These are phyloP conservation scores for Corinectria fuckeliana DNA, from an alignment of 2,329 filamentous ascomycete genomes.

Conservation along the genomic window DNA sequence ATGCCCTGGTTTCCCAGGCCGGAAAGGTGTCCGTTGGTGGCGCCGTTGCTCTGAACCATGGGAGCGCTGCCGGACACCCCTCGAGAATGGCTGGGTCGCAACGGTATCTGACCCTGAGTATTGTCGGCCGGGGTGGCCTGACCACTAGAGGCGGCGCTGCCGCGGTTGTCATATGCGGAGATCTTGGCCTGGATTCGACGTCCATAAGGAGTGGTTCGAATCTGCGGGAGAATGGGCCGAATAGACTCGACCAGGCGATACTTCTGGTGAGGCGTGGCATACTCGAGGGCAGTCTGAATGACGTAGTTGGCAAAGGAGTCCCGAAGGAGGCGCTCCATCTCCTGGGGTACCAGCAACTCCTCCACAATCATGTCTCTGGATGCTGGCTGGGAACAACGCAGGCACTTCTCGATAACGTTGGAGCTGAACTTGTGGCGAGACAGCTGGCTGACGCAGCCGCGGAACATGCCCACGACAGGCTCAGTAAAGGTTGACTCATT, in stretches of 20 bases:
- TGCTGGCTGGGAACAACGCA: constrained; percentile 79
- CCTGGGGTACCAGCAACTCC: constrained; percentile 75
- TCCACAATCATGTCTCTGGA: constrained; percentile 83
- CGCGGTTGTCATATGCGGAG: constrained; percentile 61
- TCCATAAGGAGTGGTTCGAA: constrained; percentile 91
- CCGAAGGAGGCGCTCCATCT: constrained; percentile 87
- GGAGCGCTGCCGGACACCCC: constrained; percentile 49
- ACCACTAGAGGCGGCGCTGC: constrained; percentile 51
- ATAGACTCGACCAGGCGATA: constrained; percentile 81
- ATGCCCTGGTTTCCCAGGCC: constrained; percentile 29
- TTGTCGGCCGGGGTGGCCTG: constrained; percentile 60
- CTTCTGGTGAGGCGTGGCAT: constrained; percentile 76
- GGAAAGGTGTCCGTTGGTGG: constrained; percentile 33
- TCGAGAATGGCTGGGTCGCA: constrained; percentile 54
- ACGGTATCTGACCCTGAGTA: constrained; percentile 60
- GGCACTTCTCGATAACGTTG: constrained; percentile 96
- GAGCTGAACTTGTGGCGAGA: constrained; percentile 99
- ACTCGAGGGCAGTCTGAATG: constrained; percentile 93
- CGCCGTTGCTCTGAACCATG: constrained; percentile 43
- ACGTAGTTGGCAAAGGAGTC: constrained; percentile 98
- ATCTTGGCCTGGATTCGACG: constrained; percentile 94
- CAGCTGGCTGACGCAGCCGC: constrained; percentile 70
- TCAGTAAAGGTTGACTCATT: constrained; percentile 88
- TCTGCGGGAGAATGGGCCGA: constrained; percentile 81
- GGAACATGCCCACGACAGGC: constrained; percentile 83